A percentile compares a stretch with the other conserved stretches of the same genome.
phyloP scores from a whole-genome alignment of 1,284 basidiomycete species.

The Trametes pubescens region DNA sequence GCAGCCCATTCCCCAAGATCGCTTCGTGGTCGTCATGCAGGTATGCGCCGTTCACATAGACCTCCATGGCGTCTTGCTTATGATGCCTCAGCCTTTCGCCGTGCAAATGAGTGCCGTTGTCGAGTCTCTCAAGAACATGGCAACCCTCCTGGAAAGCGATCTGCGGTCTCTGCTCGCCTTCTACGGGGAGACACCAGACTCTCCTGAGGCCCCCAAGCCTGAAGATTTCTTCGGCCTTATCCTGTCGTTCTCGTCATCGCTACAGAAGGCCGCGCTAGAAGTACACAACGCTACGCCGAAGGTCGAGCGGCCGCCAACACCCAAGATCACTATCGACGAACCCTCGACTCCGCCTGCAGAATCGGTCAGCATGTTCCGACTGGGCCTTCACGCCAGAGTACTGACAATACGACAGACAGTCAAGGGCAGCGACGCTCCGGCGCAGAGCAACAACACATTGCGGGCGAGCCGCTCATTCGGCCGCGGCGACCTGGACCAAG shows the following conservation, averaged over 20 bases:
- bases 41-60: conserved; percentile 43
- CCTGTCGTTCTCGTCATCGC: conserved; percentile 73
- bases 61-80: background rate
- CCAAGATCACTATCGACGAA: conserved; percentile 39
- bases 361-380: conserved; percentile 35
- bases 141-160: conserved; percentile 62
- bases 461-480: conserved; percentile 60
- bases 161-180: conserved; percentile 67
- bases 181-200: conserved; percentile 75
- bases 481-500: conserved; percentile 82
- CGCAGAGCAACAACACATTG: conserved; percentile 30
- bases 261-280: conserved; percentile 85
- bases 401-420: conserved; percentile 45
- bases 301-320: conserved; percentile 33
- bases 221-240: conserved; percentile 85
- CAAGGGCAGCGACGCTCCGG: conserved; percentile 44
- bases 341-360: conserved; percentile 38
- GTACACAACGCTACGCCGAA: conserved; percentile 64
- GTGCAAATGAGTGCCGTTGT: conserved; percentile 58
- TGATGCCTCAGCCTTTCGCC: conserved; percentile 62
- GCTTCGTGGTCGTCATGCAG: conserved; percentile 73
- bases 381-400: background rate
- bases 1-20: conserved; percentile 55
- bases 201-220: conserved; percentile 68
- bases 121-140: conserved; percentile 71